A percentile compares a stretch with the other conserved stretches of the same genome.
Conservation (phyloP, 139 green algal genomes). For the Chlorella sorokiniana region DNA sequence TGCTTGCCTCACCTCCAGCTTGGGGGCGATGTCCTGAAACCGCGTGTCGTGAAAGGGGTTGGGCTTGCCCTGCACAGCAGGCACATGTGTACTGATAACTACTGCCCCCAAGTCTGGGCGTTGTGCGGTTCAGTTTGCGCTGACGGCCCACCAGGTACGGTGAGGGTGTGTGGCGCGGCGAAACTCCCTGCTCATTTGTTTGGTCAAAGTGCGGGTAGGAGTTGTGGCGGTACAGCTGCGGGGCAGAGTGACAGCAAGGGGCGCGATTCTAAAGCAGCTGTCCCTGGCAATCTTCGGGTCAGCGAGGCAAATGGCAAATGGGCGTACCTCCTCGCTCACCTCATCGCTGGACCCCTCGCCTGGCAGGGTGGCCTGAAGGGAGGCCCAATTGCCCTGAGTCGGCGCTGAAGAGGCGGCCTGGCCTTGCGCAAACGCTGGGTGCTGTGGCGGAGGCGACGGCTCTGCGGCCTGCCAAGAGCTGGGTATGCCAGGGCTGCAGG, state of each 20-base stretch:
- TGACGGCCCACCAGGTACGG: neutral
- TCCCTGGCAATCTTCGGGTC: too few relatives aligned
- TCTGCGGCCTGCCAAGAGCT: too few relatives aligned
- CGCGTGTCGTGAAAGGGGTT: slow-evolving; percentile 15
- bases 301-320: too few relatives aligned
- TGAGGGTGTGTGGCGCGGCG: neutral
- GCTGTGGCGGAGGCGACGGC: too few relatives aligned
- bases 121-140: neutral
- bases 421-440: too few relatives aligned
- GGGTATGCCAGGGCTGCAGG: too few relatives aligned
- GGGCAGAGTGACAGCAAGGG: neutral
- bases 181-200: neutral
- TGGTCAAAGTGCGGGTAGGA: neutral
- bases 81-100: neutral
- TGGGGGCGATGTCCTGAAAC: slow-evolving; percentile 22
- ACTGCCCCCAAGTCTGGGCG: neutral
- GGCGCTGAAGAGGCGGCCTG: too few relatives aligned
- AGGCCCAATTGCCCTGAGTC: too few relatives aligned
- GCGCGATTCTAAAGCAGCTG: neutral
- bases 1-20: neutral
- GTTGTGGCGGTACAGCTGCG: neutral
- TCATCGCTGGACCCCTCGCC: too few relatives aligned
- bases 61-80: neutral
- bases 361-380: too few relatives aligned
- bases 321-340: too few relatives aligned